Conservation (phyloP, 495 filamentous ascomycete genomes). For the Daldinia caldariorum region DNA sequence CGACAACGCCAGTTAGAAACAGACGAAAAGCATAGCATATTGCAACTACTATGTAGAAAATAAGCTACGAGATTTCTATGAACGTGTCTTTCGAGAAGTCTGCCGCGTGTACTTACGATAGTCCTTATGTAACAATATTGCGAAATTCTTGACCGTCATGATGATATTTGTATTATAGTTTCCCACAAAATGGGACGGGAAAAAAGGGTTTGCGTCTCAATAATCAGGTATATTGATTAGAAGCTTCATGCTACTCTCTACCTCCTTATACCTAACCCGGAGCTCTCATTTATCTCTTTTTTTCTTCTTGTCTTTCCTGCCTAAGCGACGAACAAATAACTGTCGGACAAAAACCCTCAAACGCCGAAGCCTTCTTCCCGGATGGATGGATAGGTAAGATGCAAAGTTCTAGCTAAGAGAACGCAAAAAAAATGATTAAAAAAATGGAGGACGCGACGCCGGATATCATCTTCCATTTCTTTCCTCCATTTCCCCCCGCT, state of each 20-base stretch:
- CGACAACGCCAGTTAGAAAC: neutral
- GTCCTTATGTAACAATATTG: neutral
- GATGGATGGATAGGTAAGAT: conserved; percentile 36
- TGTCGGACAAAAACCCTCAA: conserved; percentile 36
- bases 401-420: conserved; percentile 6
- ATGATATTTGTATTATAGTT: neutral
- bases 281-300: neutral
- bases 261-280: conserved; percentile 27
- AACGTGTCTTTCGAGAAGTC: neutral
- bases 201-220: conserved; percentile 1
- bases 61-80: conserved; percentile 5
- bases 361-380: conserved; percentile 46
- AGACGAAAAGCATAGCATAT: neutral
- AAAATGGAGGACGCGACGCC: conserved; percentile 32
- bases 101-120: neutral
- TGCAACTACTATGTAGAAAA: neutral
- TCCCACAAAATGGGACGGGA: no score
- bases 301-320: conserved; percentile 30
- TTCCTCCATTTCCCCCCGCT: conserved; percentile 1
- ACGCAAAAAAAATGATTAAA: neutral
- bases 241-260: conserved; percentile 20
- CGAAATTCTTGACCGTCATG: neutral
- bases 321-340: conserved; percentile 35
- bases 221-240: conserved; percentile 45
- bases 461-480: conserved; percentile 22